Conservation (phyloP, 2,329 filamentous ascomycete species). For the Coniochaeta ligniaria region DNA sequence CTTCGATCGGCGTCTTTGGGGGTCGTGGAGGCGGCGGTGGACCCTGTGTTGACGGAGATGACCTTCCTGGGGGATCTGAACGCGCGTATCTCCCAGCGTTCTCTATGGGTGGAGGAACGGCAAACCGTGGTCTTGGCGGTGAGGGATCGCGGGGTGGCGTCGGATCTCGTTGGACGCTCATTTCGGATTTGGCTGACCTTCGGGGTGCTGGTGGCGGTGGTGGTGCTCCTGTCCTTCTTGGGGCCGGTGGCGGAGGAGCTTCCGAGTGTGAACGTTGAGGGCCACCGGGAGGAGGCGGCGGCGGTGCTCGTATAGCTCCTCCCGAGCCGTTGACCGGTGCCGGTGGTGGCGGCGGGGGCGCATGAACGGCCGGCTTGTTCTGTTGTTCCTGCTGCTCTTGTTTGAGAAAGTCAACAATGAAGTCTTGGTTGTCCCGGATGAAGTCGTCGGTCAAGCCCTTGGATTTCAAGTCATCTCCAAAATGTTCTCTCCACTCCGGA, state of each 20-base stretch:
- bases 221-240: conserved; percentile 34
- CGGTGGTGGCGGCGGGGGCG: conserved; percentile 17
- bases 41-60: conserved; percentile 36
- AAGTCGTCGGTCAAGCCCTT: conserved; percentile 61
- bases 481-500: conserved; percentile 57
- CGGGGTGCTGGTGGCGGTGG: conserved; percentile 54
- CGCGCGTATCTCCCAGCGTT: conserved; percentile 84
- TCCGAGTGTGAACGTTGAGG: conserved; percentile 11
- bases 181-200: conserved; percentile 47
- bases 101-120: conserved; percentile 78
- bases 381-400: conserved; percentile 42
- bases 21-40: conserved; percentile 63
- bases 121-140: conserved; percentile 66
- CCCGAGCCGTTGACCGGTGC: conserved; percentile 26
- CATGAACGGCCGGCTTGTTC: conserved; percentile 11
- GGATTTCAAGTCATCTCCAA: conserved; percentile 54
- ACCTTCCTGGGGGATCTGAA: conserved; percentile 34
- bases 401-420: conserved; percentile 58
- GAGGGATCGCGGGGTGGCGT: conserved; percentile 64
- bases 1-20: conserved; percentile 64
- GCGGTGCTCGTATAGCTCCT: conserved; percentile 29
- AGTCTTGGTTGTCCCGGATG: conserved; percentile 61
- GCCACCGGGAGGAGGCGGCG: conserved; percentile 27
- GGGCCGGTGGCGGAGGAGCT: conserved; percentile 24
- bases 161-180: conserved; percentile 30